A percentile compares a stretch with the other conserved stretches of the same genome.
Evolutionary conservation across 495 filamentous ascomycete species (phyloP).

Genomic region (Neurospora sp.): DNA sequence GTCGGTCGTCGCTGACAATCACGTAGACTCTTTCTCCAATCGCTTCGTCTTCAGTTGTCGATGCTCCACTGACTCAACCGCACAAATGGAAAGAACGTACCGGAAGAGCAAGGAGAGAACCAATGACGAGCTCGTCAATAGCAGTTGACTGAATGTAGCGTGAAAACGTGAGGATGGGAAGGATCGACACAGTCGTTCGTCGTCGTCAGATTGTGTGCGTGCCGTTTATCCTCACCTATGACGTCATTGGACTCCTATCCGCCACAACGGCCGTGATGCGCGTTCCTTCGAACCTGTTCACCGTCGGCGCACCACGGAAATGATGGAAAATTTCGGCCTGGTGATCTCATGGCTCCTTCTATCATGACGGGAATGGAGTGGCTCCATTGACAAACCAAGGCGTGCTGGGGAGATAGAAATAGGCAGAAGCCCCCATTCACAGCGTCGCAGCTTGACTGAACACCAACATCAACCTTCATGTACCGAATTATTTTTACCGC

Average conservation of each 20-base stretch:
- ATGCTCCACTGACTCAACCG: background rate
- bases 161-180: background rate
- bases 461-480: background rate
- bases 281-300: background rate
- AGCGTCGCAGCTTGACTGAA: background rate
- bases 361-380: background rate
- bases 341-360: background rate
- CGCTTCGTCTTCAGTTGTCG: background rate
- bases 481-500: background rate
- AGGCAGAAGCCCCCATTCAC: background rate
- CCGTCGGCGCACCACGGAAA: background rate
- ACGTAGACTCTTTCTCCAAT: background rate
- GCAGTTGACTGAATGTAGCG: background rate
- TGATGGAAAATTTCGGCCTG: background rate
- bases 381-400: background rate
- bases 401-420: background rate
- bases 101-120: background rate
- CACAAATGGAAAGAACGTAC: background rate
- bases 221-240: background rate
- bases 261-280: background rate
- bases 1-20: background rate
- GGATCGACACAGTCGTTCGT: background rate
- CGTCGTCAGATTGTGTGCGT: background rate
- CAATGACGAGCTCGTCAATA: background rate
- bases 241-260: background rate